These are phyloP conservation scores for Lactifluus echinatus DNA, from an alignment of 768 basidiomycete species.

Conservation along the genomic window DNA sequence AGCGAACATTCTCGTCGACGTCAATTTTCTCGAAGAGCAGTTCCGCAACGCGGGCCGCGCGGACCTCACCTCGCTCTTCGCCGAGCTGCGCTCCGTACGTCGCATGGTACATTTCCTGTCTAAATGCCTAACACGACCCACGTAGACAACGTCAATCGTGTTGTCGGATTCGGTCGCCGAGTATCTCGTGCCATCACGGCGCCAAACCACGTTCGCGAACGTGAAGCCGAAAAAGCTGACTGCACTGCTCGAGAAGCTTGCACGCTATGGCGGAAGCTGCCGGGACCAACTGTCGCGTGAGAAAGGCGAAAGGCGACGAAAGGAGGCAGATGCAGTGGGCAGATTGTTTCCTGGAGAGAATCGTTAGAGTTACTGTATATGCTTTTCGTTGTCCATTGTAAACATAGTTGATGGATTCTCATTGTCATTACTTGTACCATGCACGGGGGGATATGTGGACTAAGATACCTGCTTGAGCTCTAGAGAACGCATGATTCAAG, in stretches of 20 bases:
- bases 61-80: slow-evolving; percentile 64
- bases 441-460: slow-evolving; percentile 12
- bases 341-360: slow-evolving; percentile 64
- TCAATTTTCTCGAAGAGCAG: slow-evolving; percentile 84
- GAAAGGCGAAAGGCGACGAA: slow-evolving; percentile 60
- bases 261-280: slow-evolving; percentile 53
- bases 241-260: slow-evolving; percentile 70
- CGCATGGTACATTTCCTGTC: no score
- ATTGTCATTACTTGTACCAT: slow-evolving; percentile 16
- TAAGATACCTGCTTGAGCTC: slow-evolving; percentile 19
- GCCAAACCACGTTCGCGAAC: slow-evolving; percentile 54
- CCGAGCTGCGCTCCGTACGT: slow-evolving; percentile 70
- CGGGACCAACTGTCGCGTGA: slow-evolving; percentile 54
- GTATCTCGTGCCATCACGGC: slow-evolving; percentile 63
- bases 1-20: slow-evolving; percentile 76
- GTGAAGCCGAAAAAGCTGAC: slow-evolving; percentile 69
- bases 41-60: slow-evolving; percentile 65
- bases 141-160: slow-evolving; percentile 71
- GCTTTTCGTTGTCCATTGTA: not conserved
- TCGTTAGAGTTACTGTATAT: slow-evolving; percentile 33
- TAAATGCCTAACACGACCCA: no score
- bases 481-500: slow-evolving; percentile 15
- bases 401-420: slow-evolving; percentile 12
- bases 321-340: slow-evolving; percentile 71
- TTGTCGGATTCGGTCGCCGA: slow-evolving; percentile 67